These are phyloP conservation scores for Rhodotorula babjevae DNA, from an alignment of 768 basidiomycete genomes.

Conservation along the genomic window DNA sequence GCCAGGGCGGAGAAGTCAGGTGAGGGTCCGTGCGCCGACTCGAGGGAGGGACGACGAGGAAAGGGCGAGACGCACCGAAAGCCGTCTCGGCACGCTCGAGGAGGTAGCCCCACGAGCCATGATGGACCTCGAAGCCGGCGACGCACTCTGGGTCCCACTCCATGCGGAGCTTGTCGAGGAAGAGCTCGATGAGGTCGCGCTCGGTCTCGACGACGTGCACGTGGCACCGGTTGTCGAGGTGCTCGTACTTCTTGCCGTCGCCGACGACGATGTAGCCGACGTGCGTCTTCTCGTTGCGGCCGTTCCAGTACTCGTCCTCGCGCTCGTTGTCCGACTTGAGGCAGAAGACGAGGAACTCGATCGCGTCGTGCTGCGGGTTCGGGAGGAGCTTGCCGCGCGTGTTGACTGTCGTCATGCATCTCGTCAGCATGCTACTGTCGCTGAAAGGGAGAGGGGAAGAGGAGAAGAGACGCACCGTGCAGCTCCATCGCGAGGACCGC, in stretches of 20 bases:
- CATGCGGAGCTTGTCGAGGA: slow-evolving; percentile 64
- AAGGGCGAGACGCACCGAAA: slow-evolving; percentile 13
- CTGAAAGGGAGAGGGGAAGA: not conserved
- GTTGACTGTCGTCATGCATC: slow-evolving; percentile 32
- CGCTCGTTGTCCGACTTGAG: slow-evolving; percentile 55
- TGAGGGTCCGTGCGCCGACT: too few relatives aligned
- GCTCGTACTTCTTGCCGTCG: slow-evolving; percentile 10
- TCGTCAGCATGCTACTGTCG: not conserved
- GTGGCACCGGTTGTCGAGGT: slow-evolving; percentile 37
- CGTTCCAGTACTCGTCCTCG: slow-evolving; percentile 46
- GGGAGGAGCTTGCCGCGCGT: slow-evolving; percentile 58
- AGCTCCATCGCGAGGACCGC: slow-evolving; percentile 75
- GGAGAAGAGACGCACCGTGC: slow-evolving; percentile 60
- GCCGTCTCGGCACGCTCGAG: slow-evolving; percentile 56
- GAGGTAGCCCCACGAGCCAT: slow-evolving; percentile 84
- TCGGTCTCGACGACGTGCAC: slow-evolving; percentile 63
- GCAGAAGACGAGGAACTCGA: slow-evolving; percentile 69
- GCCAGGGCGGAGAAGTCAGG: slow-evolving; percentile 1
- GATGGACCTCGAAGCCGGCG: slow-evolving; percentile 86
- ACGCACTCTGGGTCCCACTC: slow-evolving; percentile 86
- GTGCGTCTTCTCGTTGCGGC: slow-evolving; percentile 46
- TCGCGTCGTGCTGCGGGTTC: slow-evolving; percentile 62
- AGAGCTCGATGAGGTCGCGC: slow-evolving; percentile 69
- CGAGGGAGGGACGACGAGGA: not conserved
- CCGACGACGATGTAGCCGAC: slow-evolving; percentile 59